Conservation (phyloP, 305 asterid genomes). For the Fraxinus albicans region DNA sequence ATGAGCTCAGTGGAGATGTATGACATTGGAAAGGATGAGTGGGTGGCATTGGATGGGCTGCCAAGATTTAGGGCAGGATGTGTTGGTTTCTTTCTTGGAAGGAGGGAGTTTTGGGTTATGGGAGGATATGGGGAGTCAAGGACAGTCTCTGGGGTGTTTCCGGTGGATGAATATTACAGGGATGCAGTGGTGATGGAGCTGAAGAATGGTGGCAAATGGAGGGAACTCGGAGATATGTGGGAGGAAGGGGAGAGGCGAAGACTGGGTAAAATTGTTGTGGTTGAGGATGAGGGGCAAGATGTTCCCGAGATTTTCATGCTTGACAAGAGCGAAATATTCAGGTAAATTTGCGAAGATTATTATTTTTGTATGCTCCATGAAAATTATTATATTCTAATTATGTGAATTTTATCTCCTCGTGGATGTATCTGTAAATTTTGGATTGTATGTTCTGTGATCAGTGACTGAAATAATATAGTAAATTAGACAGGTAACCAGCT, state of each 20-base stretch:
- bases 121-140: constrained; percentile 93
- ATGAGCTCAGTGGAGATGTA: constrained; percentile 96
- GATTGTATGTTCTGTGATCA: neutral
- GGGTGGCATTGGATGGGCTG: constrained; percentile 82
- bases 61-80: constrained; percentile 97
- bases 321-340: constrained; percentile 62
- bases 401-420: neutral
- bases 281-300: constrained; percentile 46
- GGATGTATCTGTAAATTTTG: neutral
- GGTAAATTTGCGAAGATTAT: constrained; percentile 38
- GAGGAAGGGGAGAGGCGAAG: constrained; percentile 78
- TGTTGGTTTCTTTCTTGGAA: constrained; percentile 69
- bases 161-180: constrained; percentile 82
- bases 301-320: constrained; percentile 75
- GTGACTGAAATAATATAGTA: neutral
- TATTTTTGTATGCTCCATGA: neutral
- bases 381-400: neutral
- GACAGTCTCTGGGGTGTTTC: constrained; percentile 76
- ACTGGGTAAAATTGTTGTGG: constrained; percentile 73
- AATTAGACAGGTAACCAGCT: neutral
- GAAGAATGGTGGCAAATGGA: constrained; percentile 74
- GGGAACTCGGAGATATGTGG: constrained; percentile 96
- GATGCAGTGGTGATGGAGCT: constrained; percentile 88
- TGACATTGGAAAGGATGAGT: constrained; percentile 71
- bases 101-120: constrained; percentile 95